Evolutionary conservation across 352 stramenopile genomes (phyloP).

Genomic region (Phytophthora ramorum): DNA sequence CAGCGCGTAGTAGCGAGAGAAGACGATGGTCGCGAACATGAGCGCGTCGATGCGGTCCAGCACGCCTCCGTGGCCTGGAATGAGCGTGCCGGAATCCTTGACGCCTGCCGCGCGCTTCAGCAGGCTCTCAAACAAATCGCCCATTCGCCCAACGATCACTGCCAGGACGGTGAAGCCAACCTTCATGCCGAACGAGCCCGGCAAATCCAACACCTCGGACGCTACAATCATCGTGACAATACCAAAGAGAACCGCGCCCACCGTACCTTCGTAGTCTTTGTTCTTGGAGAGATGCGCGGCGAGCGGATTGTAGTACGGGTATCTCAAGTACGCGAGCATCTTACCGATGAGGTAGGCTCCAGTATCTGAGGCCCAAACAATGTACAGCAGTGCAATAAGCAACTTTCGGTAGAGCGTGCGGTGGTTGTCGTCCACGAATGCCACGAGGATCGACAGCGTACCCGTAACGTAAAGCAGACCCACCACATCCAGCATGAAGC

Average conservation of each 20-base stretch:
- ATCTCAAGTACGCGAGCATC: conserved; percentile 82
- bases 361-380: conserved; percentile 87
- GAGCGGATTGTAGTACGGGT: conserved; percentile 79
- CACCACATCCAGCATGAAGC: conserved; percentile 57
- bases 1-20: conserved; percentile 55
- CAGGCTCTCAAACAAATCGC: conserved; percentile 95
- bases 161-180: conserved; percentile 87
- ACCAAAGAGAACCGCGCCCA: conserved; percentile 83
- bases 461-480: conserved; percentile 65
- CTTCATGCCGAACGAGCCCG: conserved; percentile 76
- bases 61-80: conserved; percentile 95
- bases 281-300: conserved; percentile 93
- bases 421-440: conserved; percentile 64
- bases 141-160: conserved; percentile 92
- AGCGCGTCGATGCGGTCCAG: conserved; percentile 95
- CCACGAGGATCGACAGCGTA: conserved; percentile 54
- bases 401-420: conserved; percentile 55
- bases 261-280: conserved; percentile 95
- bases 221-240: conserved; percentile 85
- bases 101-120: conserved; percentile 94
- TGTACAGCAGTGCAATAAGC: conserved; percentile 65
- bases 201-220: conserved; percentile 63
- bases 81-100: conserved; percentile 95
- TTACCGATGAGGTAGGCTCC: conserved; percentile 94
- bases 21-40: conserved; percentile 86